phyloP scores from a whole-genome alignment of 306 rosid species.

The Canavalia ensiformis region DNA sequence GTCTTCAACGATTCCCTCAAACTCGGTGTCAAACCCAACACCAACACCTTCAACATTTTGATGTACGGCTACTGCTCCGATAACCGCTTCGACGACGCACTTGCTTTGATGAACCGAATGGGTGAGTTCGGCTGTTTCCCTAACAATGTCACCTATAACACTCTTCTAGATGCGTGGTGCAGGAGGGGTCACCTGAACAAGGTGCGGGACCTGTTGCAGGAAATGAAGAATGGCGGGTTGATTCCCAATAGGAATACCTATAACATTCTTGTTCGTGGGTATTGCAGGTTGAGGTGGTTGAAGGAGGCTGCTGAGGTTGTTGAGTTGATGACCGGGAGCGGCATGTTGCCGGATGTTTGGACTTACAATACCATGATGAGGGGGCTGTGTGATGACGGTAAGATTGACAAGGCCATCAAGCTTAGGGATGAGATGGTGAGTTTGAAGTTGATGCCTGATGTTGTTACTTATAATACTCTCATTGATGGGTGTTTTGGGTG shows the following conservation, averaged over 20 bases:
- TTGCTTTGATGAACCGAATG: slow-evolving; percentile 61
- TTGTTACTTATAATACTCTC: slow-evolving; percentile 88
- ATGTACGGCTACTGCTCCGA: slow-evolving; percentile 69
- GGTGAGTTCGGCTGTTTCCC: slow-evolving; percentile 65
- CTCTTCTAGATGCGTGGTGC: slow-evolving; percentile 70
- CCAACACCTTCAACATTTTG: slow-evolving; percentile 71
- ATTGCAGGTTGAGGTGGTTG: slow-evolving; percentile 78
- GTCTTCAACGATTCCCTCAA: slow-evolving; percentile 57
- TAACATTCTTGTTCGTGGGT: slow-evolving; percentile 84
- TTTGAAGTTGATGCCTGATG: slow-evolving; percentile 70
- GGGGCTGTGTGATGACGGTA: slow-evolving; percentile 79
- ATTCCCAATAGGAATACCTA: slow-evolving; percentile 67
- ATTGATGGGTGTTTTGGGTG: slow-evolving; percentile 71
- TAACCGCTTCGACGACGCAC: slow-evolving; percentile 60
- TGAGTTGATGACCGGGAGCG: slow-evolving; percentile 67
- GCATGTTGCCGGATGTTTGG: slow-evolving; percentile 75
- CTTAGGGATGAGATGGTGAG: slow-evolving; percentile 77
- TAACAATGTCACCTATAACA: slow-evolving; percentile 80
- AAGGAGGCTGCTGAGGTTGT: slow-evolving; percentile 77
- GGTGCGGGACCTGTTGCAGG: slow-evolving; percentile 69
- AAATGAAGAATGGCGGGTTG: slow-evolving; percentile 70
- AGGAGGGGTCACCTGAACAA: slow-evolving; percentile 65
- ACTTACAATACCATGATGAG: slow-evolving; percentile 79
- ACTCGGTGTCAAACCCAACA: slow-evolving; percentile 60
- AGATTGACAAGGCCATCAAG: slow-evolving; percentile 74